phyloP scores from a whole-genome alignment of 177 flowering plant species.

The Vitis hybrid region DNA sequence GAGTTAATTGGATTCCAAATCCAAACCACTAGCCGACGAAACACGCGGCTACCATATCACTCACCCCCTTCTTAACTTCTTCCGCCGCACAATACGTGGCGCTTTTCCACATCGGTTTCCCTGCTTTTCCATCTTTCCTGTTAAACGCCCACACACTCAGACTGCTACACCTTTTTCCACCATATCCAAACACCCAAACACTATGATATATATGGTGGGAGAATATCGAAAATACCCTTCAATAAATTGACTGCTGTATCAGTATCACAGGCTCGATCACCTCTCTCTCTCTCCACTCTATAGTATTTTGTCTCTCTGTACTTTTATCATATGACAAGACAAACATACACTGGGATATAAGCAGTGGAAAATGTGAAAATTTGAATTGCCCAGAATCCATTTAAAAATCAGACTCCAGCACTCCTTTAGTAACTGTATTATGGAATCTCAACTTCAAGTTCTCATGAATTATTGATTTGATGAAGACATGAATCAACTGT shows the following conservation, averaged over 20 bases:
- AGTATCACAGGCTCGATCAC: too few species aligned
- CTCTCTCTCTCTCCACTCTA: background rate
- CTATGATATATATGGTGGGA: too few species aligned
- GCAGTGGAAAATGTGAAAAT: background rate
- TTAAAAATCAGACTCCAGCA: too few species aligned
- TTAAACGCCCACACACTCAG: constrained; percentile 9
- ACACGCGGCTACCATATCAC: constrained; percentile 9
- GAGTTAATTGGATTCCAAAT: constrained; percentile 36
- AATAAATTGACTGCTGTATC: too few species aligned
- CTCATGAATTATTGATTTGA: too few species aligned
- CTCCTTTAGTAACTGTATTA: too few species aligned
- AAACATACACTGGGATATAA: constrained; percentile 1
- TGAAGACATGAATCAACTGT: too few species aligned
- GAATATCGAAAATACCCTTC: too few species aligned
- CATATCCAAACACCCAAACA: too few species aligned
- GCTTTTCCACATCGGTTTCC: constrained; percentile 22
- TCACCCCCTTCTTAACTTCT: constrained; percentile 16
- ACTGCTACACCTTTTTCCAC: background rate
- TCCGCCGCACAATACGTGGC: constrained; percentile 36
- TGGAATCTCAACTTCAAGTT: too few species aligned
- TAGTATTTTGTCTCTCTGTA: background rate
- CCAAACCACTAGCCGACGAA: constrained; percentile 33
- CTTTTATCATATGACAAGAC: background rate
- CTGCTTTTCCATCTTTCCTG: background rate
- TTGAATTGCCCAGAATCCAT: background rate